Evolutionary conservation across 2,329 filamentous ascomycete species (phyloP).

Genomic region (Phyllosticta ampelicida): DNA sequence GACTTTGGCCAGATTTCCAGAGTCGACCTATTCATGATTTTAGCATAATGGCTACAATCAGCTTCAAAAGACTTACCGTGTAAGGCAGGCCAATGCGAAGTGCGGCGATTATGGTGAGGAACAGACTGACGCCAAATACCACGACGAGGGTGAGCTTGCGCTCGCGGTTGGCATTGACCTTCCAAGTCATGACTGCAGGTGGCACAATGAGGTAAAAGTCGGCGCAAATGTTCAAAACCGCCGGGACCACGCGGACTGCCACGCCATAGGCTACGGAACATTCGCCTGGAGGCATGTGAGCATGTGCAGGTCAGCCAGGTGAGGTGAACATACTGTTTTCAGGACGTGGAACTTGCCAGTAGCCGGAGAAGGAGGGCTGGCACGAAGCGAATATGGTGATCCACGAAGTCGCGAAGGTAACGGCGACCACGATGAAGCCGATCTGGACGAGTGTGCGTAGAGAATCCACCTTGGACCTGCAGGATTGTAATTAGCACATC

Average conservation of each 20-base stretch:
- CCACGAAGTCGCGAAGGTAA: background rate
- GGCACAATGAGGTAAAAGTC: background rate
- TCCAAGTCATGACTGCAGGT: background rate
- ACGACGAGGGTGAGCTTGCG: background rate
- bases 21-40: background rate
- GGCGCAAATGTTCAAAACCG: background rate
- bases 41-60: background rate
- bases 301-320: background rate
- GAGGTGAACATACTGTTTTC: background rate
- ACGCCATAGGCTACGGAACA: background rate
- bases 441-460: background rate
- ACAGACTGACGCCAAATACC: background rate
- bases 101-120: background rate
- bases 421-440: background rate
- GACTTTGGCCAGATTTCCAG: background rate
- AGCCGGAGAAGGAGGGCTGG: background rate
- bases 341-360: background rate
- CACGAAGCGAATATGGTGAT: background rate
- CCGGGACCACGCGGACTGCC: background rate
- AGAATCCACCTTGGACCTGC: too few species aligned
- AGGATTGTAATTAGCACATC: background rate
- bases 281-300: background rate
- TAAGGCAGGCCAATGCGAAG: background rate
- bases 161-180: background rate
- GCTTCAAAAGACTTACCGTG: background rate